Evolutionary conservation across 75 land plant species (phyloP).

Genomic region (Cupressus sempervirens): DNA sequence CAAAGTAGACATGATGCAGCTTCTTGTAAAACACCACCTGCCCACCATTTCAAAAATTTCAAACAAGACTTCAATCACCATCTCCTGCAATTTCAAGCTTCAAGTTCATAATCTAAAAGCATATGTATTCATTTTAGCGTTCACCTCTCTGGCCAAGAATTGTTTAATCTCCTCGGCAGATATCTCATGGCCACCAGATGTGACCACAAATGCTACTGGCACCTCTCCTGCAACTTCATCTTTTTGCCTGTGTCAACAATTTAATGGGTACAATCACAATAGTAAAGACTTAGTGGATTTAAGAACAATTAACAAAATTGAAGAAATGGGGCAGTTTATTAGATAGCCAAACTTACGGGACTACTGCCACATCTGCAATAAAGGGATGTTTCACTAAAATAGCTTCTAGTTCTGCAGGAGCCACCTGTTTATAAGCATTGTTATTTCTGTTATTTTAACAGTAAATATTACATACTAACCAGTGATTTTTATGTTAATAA

Average conservation of each 20-base stretch:
- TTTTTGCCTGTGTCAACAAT: constrained; percentile 37
- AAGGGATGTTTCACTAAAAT: constrained; percentile 48
- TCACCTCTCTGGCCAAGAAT: constrained; percentile 46
- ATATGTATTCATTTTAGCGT: not conserved
- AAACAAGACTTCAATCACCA: not conserved
- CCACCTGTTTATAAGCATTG: constrained; percentile 38
- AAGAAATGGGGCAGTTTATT: not conserved
- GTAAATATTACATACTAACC: not conserved
- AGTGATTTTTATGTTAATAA: too few relatives aligned
- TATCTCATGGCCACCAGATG: constrained; percentile 30
- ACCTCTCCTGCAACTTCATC: constrained; percentile 73
- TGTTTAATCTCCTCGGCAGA: constrained; percentile 56
- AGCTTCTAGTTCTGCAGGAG: constrained; percentile 84
- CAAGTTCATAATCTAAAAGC: too few relatives aligned
- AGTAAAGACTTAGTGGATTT: not conserved
- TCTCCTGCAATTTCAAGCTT: not conserved
- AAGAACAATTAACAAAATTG: not conserved
- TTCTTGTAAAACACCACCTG: constrained; percentile 77
- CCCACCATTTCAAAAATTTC: not conserved
- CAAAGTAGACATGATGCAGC: constrained; percentile 52
- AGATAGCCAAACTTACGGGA: constrained; percentile 47
- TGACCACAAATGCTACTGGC: constrained; percentile 68
- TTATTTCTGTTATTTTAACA: too few relatives aligned
- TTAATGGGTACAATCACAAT: not conserved
- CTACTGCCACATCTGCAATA: too few relatives aligned